Evolutionary conservation across 2,329 filamentous ascomycete species (phyloP).

Genomic region (Ascocoryne sarcoides): DNA sequence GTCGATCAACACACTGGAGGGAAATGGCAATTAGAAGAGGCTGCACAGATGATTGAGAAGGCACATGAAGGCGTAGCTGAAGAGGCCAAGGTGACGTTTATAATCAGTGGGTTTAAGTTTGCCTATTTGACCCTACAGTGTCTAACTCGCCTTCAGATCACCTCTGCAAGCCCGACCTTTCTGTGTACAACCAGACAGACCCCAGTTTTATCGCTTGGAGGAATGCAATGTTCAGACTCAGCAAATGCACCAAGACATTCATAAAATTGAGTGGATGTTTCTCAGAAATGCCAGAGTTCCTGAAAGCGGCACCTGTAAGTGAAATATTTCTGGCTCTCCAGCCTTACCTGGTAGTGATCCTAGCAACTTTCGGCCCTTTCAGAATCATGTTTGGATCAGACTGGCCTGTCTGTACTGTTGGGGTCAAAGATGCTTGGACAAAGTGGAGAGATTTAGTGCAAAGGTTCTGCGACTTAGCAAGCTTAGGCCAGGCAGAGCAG

Average conservation of each 20-base stretch:
- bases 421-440: constrained; percentile 53
- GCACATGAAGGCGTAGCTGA: constrained; percentile 54
- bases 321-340: constrained; percentile 54
- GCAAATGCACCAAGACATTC: constrained; percentile 57
- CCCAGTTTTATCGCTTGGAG: constrained; percentile 57
- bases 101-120: constrained; percentile 25
- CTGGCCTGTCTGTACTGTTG: constrained; percentile 83
- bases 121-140: background rate
- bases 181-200: constrained; percentile 44
- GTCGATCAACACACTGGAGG: constrained; percentile 75
- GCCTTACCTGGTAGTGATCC: constrained; percentile 64
- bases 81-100: constrained; percentile 40
- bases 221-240: constrained; percentile 57
- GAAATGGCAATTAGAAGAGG: constrained; percentile 62
- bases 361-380: constrained; percentile 61
- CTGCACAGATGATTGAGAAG: constrained; percentile 58
- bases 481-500: constrained; percentile 51
- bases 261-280: constrained; percentile 90
- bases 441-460: constrained; percentile 69
- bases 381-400: constrained; percentile 87
- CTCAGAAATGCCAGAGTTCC: constrained; percentile 58
- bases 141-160: constrained; percentile 50
- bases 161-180: constrained; percentile 78
- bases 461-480: constrained; percentile 54
- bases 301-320: constrained; percentile 40